phyloP scores from a whole-genome alignment of 495 filamentous ascomycete genomes.

The Venustampulla echinocandica region DNA sequence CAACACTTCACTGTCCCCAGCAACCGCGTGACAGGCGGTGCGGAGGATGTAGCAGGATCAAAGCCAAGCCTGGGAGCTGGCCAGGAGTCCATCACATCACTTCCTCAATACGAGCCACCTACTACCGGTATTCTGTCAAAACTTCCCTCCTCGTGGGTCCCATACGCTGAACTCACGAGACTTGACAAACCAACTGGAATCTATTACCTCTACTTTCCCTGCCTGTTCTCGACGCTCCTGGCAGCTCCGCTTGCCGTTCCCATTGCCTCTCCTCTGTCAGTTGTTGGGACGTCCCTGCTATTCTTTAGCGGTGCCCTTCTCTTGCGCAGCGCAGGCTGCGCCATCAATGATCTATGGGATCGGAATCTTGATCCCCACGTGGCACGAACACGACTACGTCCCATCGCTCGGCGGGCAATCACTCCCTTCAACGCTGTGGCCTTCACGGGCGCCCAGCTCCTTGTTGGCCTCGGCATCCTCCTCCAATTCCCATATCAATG shows the following conservation, averaged over 20 bases:
- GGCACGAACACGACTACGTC: conserved; percentile 74
- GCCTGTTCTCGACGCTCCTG: conserved; percentile 78
- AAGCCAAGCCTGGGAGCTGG: too few relatives aligned
- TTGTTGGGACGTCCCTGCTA: conserved; percentile 57
- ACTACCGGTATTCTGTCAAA: conserved; percentile 66
- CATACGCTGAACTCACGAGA: conserved; percentile 87
- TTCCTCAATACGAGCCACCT: conserved; percentile 69
- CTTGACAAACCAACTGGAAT: conserved; percentile 93
- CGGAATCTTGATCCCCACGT: conserved; percentile 87
- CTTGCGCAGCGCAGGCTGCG: conserved; percentile 97
- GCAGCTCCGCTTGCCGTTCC: conserved; percentile 54
- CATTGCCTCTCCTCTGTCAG: conserved; percentile 45
- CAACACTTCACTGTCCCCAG: too few relatives aligned
- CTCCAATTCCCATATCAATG: conserved; percentile 80
- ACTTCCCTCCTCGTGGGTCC: conserved; percentile 69
- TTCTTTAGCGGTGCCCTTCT: conserved; percentile 85
- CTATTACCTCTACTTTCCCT: conserved; percentile 94
- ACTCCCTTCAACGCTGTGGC: conserved; percentile 62
- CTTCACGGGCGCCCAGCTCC: conserved; percentile 75
- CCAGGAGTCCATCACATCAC: too few relatives aligned
- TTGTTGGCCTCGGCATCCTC: conserved; percentile 73
- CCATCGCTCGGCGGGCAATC: conserved; percentile 80
- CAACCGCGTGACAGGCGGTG: too few relatives aligned
- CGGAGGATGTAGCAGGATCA: too few relatives aligned
- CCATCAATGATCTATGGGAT: conserved; percentile 97